Base-by-base conservation (phyloP, 2,329 filamentous ascomycete genomes). In the Alternaria dauci region DNA sequence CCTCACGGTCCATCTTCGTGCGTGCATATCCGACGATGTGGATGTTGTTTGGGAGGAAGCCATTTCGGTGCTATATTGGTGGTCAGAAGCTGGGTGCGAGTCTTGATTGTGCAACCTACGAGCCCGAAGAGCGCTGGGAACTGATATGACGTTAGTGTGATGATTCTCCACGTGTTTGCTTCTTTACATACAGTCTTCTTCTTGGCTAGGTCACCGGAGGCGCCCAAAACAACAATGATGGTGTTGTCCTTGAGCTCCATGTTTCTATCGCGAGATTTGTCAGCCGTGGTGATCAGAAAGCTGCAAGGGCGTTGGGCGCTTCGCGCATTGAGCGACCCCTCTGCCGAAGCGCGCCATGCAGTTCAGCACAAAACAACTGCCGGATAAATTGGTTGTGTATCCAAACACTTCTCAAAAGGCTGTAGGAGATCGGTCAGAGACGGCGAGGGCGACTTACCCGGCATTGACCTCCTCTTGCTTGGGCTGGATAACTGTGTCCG, bases 201-300 rank as follows among this genome's bases (percentile, higher is more conserved):
- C 88, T 99, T 99, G 52, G 95, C 95, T 71, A 99, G 84, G 86
- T 99, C 95, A 76, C 95, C 95, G 54, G 95, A 99, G 69, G 95
- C 95, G 76, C 95, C 95, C 71, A 99, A 89, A 74, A 99, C 95
- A 75, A 99, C 88, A 76, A 99, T 96, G 78, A 94, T 88, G 69
- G 95, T 99, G 87, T 99, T 96, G 78, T 98, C 93, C 87, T 97
- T 99, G 78, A 99, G 90, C 88, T 99, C 95, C 82, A 96, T 86
- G 76, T 88, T 89, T 78, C 93, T 96, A 80, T 70, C 69, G 61
- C n/a, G 11, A 58, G 43, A 42, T 26, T 18, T 28, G 59, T 84
- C 76, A 74, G 70, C 69, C 52, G 62, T 53, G 51, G 34, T 66
- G 53, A 63, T 62, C 51, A 50, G 53, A 36, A 56, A 48, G 20